Evolutionary conservation across 2,329 filamentous ascomycete species (phyloP).

Genomic region (Pseudocercospora macadamiae): DNA sequence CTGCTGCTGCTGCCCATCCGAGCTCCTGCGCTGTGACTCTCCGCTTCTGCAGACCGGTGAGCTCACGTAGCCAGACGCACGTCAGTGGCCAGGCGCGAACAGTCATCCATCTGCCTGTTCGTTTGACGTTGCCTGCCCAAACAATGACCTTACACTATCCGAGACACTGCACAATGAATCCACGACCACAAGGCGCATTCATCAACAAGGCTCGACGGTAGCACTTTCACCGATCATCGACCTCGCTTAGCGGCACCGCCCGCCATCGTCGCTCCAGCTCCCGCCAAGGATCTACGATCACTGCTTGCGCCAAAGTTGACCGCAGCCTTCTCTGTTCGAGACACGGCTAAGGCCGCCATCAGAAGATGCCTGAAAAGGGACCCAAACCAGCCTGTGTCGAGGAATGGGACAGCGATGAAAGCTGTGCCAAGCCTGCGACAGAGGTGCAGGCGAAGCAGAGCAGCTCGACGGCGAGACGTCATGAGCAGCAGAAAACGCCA

Average conservation of each 20-base stretch:
- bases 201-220: conserved; percentile 14
- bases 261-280: conserved; percentile 11
- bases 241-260: conserved; percentile 7
- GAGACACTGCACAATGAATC: conserved; percentile 33
- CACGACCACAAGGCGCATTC: conserved; percentile 13
- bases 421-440: conserved; percentile 48
- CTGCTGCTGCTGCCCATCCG: not conserved
- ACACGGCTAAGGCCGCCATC: not conserved
- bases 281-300: conserved; percentile 7
- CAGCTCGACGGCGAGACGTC: conserved; percentile 45
- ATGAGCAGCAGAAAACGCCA: conserved; percentile 20
- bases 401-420: conserved; percentile 48
- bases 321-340: conserved; percentile 4
- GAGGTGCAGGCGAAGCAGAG: conserved; percentile 52
- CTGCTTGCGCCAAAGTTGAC: conserved; percentile 7
- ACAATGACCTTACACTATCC: conserved; percentile 25
- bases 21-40: conserved; percentile 17
- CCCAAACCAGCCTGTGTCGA: conserved; percentile 37
- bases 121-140: conserved; percentile 16
- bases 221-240: conserved; percentile 7
- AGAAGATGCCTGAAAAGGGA: conserved; percentile 2
- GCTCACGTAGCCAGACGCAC: conserved; percentile 3
- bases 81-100: conserved; percentile 30
- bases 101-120: conserved; percentile 30
- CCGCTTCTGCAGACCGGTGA: conserved; percentile 22